A percentile compares a stretch with the other conserved stretches of the same genome.
Evolutionary conservation across 345 rosid genomes (phyloP).

Genomic region (Rhodamnia rubescens): DNA sequence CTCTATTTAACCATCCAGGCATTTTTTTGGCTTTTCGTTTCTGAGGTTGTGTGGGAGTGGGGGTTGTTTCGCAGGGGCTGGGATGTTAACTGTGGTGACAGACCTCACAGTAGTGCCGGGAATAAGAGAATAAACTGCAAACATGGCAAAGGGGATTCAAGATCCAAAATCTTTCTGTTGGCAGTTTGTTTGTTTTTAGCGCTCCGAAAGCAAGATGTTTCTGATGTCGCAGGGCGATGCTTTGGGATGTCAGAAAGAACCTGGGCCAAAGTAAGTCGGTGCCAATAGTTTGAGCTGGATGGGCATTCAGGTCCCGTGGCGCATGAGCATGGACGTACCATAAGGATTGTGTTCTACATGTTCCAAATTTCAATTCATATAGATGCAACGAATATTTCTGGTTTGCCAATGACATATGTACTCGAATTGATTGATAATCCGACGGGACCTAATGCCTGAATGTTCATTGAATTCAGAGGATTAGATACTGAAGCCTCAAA

Average conservation of each 20-base stretch:
- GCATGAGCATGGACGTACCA: conserved; percentile 24
- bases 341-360: too few species aligned
- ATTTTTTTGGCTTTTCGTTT: neutral
- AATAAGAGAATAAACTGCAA: too few species aligned
- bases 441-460: neutral
- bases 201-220: neutral
- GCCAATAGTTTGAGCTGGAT: conserved; percentile 34
- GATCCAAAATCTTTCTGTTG: neutral
- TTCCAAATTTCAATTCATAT: too few species aligned
- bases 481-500: neutral
- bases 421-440: neutral
- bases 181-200: neutral
- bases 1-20: neutral
- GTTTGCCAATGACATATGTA: neutral
- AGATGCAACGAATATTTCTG: too few species aligned
- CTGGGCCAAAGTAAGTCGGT: conserved; percentile 15
- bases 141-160: too few species aligned
- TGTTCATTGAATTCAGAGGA: neutral
- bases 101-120: too few species aligned
- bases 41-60: too few species aligned
- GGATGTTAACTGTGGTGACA: too few species aligned
- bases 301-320: conserved; percentile 37
- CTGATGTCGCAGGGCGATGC: conserved; percentile 33
- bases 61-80: too few species aligned
- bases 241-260: conserved; percentile 51